These are phyloP conservation scores for Aspergillus flavus DNA, from an alignment of 2,329 filamentous ascomycete genomes.

Conservation along the genomic window DNA sequence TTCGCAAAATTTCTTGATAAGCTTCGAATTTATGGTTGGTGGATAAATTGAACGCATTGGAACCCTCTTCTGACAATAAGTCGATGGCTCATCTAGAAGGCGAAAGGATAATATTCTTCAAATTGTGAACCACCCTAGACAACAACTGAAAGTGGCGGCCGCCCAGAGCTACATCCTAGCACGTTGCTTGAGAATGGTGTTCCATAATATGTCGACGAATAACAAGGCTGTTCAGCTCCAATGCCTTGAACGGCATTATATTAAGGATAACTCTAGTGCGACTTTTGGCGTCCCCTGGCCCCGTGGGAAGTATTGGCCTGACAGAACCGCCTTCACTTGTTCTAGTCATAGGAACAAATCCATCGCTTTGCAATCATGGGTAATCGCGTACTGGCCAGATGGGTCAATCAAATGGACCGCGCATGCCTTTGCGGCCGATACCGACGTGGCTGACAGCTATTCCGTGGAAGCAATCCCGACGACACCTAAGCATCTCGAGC, in stretches of 20 bases:
- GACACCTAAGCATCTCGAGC: constrained; percentile 36
- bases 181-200: neutral
- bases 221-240: neutral
- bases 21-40: neutral
- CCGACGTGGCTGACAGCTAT: constrained; percentile 47
- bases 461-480: neutral
- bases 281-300: constrained; percentile 51
- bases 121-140: neutral
- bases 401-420: constrained; percentile 65
- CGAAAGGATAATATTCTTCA: neutral
- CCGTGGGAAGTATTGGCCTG: constrained; percentile 41
- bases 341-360: constrained; percentile 18
- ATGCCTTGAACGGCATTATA: neutral
- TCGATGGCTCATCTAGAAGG: neutral
- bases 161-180: neutral
- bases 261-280: constrained; percentile 29
- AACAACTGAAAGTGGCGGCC: neutral
- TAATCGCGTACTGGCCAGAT: constrained; percentile 62
- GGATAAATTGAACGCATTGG: neutral
- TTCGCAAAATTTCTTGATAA: neutral
- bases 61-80: neutral
- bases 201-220: neutral
- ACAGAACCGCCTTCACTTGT: constrained; percentile 42
- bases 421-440: constrained; percentile 55
- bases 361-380: constrained; percentile 56